These are phyloP conservation scores for Psilocybe cubensis DNA, from an alignment of 768 basidiomycete species.

Conservation along the genomic window DNA sequence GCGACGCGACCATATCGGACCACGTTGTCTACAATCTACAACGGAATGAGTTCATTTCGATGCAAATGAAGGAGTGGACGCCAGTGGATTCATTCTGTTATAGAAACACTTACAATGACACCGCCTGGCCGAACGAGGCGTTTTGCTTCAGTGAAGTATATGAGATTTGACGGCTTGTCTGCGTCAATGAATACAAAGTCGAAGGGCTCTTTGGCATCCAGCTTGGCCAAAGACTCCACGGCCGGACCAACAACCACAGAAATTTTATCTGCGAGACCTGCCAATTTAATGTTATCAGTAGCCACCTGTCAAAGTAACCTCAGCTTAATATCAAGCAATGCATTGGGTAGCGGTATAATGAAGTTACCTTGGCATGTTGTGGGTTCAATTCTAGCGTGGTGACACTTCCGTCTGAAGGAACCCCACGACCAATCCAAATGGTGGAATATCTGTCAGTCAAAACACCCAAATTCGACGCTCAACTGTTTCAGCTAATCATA, in stretches of 20 bases:
- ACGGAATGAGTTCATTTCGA: background rate
- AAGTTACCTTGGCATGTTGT: slow-evolving; percentile 46
- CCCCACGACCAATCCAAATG: slow-evolving; percentile 45
- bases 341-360: background rate
- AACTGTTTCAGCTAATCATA: no score
- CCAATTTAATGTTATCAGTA: slow-evolving; percentile 54
- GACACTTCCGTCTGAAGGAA: slow-evolving; percentile 55
- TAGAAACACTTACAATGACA: slow-evolving; percentile 56
- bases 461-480: no score
- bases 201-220: slow-evolving; percentile 54
- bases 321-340: background rate
- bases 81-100: background rate
- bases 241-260: slow-evolving; percentile 57
- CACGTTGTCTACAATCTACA: slow-evolving; percentile 65
- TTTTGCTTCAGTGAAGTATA: slow-evolving; percentile 64
- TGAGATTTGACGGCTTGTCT: slow-evolving; percentile 58
- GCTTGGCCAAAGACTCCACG: slow-evolving; percentile 47
- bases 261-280: slow-evolving; percentile 53
- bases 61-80: background rate
- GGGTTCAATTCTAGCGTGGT: slow-evolving; percentile 50
- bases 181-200: slow-evolving; percentile 78
- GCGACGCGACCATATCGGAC: slow-evolving; percentile 53
- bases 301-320: slow-evolving; percentile 47
- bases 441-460: slow-evolving; percentile 39
- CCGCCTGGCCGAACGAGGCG: slow-evolving; percentile 62